phyloP scores from a whole-genome alignment of 805 yeast genomes.

The Candida montana region DNA sequence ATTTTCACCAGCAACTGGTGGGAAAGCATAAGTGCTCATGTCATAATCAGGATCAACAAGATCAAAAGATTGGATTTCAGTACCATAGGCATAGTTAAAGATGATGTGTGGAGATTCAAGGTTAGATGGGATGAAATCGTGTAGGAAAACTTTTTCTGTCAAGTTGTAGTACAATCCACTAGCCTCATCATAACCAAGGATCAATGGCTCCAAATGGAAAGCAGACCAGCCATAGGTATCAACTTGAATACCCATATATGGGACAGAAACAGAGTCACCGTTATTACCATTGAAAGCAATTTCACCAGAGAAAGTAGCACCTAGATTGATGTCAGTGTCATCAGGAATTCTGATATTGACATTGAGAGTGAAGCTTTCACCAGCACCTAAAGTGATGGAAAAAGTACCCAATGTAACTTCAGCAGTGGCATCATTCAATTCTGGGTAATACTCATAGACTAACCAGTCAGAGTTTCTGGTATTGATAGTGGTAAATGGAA shows the following conservation, averaged over 20 bases:
- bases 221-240: slow-evolving; percentile 11
- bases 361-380: slow-evolving; percentile 9
- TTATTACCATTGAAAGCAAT: slow-evolving; percentile 12
- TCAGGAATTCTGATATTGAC: slow-evolving; percentile 10
- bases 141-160: slow-evolving; percentile 1
- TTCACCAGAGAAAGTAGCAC: slow-evolving; percentile 13
- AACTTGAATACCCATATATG: slow-evolving; percentile 16
- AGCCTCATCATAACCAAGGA: slow-evolving; percentile 3
- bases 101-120: slow-evolving; percentile 7
- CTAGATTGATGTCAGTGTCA: slow-evolving; percentile 1
- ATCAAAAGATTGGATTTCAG: slow-evolving; percentile 11
- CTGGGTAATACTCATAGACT: slow-evolving; percentile 8
- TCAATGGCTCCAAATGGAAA: slow-evolving; percentile 4
- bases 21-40: slow-evolving; percentile 3
- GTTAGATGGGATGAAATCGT: slow-evolving; percentile 1
- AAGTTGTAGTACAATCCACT: slow-evolving; percentile 6
- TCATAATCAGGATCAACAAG: slow-evolving; percentile 15
- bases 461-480: slow-evolving; percentile 3
- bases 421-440: slow-evolving; percentile 5
- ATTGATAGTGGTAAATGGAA: slow-evolving; percentile 8
- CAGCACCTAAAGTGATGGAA: slow-evolving; percentile 11
- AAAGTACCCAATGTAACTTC: slow-evolving; percentile 2
- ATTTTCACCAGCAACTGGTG: slow-evolving; percentile 10
- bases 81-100: slow-evolving; percentile 10
- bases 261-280: slow-evolving; percentile 13